Conservation (phyloP, 1,284 basidiomycete species). For the Papiliotrema nemorosa region DNA sequence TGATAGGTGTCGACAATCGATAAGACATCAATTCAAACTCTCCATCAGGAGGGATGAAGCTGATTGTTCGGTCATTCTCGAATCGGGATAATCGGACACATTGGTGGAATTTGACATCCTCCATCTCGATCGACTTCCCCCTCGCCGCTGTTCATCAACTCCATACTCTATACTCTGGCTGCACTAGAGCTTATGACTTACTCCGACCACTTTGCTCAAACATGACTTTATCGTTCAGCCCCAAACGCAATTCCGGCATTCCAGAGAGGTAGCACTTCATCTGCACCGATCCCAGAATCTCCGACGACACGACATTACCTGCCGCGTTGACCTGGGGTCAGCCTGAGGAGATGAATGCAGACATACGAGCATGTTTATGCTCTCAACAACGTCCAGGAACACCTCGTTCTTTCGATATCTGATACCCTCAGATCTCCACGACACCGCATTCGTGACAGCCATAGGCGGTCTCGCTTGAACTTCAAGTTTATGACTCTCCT, state of each 20-base stretch:
- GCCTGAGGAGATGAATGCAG: background rate
- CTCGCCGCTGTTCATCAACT: slow-evolving; percentile 64
- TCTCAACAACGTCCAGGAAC: slow-evolving; percentile 97
- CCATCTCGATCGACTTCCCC: slow-evolving; percentile 99
- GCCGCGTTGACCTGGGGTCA: slow-evolving; percentile 80
- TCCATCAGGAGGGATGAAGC: slow-evolving; percentile 98
- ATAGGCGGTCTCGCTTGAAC: slow-evolving; percentile 94
- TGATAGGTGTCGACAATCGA: slow-evolving; percentile 90
- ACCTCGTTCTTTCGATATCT: slow-evolving; percentile 99
- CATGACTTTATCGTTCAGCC: slow-evolving; percentile 99
- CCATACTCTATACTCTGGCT: background rate
- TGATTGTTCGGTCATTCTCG: slow-evolving; percentile 98
- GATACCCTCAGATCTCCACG: slow-evolving; percentile 97
- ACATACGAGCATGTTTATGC: slow-evolving; percentile 87
- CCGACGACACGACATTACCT: slow-evolving; percentile 94
- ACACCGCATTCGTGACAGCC: slow-evolving; percentile 97
- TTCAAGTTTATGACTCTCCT: slow-evolving; percentile 97
- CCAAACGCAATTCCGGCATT: slow-evolving; percentile 95
- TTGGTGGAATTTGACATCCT: slow-evolving; percentile 99
- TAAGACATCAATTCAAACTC: slow-evolving; percentile 99
- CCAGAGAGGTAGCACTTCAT: slow-evolving; percentile 99
- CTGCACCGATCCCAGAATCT: slow-evolving; percentile 96
- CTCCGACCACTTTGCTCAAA: slow-evolving; percentile 95
- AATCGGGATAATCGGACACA: slow-evolving; percentile 99
- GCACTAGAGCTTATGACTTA: slow-evolving; percentile 53